Evolutionary conservation across 179 eudicot genomes (phyloP).

Genomic region (Monotropa hypopitys): DNA sequence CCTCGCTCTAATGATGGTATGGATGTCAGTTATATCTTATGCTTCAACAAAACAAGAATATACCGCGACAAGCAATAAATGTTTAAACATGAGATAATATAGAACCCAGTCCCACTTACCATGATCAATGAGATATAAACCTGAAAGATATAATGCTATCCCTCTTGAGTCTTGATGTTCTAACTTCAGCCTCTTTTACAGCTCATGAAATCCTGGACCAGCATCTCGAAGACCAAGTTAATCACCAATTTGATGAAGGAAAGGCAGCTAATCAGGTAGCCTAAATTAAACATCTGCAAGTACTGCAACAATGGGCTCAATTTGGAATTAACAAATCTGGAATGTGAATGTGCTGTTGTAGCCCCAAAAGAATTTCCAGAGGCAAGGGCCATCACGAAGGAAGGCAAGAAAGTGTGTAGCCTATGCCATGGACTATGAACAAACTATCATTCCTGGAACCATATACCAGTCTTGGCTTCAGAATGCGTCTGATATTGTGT

Average conservation of each 20-base stretch:
- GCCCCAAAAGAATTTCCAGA: constrained; percentile 21
- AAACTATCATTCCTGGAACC: constrained; percentile 63
- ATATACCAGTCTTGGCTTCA: constrained; percentile 89
- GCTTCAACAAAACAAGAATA: not conserved
- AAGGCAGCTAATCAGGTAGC: constrained; percentile 37
- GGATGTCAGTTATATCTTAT: not conserved
- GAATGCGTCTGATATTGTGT: constrained; percentile 41
- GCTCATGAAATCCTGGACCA: constrained; percentile 39
- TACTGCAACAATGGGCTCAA: not conserved
- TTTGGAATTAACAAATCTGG: not conserved
- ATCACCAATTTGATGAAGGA: constrained; percentile 32
- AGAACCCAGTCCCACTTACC: not conserved
- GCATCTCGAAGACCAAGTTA: constrained; percentile 32
- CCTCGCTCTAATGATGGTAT: too few relatives aligned
- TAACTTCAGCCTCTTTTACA: constrained; percentile 14
- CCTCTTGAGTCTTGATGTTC: not conserved
- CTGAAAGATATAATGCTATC: not conserved
- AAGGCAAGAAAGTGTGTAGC: constrained; percentile 35
- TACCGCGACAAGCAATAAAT: not conserved
- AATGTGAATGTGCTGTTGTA: constrained; percentile 14
- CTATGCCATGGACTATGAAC: constrained; percentile 55
- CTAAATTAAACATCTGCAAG: not conserved
- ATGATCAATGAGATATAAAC: not conserved
- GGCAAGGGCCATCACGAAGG: constrained; percentile 32
- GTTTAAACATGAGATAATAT: not conserved